Percentiles rank a stretch among this genome's conserved stretches.
Evolutionary conservation across 352 stramenopile genomes (phyloP).

Genomic region (Pythium aquatile): DNA sequence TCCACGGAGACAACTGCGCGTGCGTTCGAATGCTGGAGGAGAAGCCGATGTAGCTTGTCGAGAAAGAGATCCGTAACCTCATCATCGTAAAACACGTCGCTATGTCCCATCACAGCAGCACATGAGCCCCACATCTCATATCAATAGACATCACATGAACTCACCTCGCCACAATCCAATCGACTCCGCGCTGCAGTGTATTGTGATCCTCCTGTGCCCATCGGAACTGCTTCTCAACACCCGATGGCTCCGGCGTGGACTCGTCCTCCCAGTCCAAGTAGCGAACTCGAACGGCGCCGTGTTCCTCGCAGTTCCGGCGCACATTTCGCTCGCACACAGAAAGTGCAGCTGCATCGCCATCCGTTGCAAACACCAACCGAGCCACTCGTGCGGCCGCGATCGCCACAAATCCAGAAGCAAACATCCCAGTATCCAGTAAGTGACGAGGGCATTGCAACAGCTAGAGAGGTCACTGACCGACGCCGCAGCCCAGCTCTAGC

Average conservation of each 20-base stretch:
- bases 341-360: slow-evolving; percentile 39
- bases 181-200: not conserved
- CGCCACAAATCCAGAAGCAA: slow-evolving; percentile 40
- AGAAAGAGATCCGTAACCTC: slow-evolving; percentile 41
- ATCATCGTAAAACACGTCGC: slow-evolving; percentile 73
- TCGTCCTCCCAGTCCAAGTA: slow-evolving; percentile 25
- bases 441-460: not conserved
- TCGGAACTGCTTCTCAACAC: slow-evolving; percentile 17
- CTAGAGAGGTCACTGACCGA: slow-evolving; percentile 30
- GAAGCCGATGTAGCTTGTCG: slow-evolving; percentile 34
- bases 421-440: slow-evolving; percentile 1
- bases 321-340: slow-evolving; percentile 38
- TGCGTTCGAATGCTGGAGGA: slow-evolving; percentile 28
- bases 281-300: slow-evolving; percentile 26
- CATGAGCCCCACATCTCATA: not conserved
- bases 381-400: slow-evolving; percentile 38
- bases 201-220: slow-evolving; percentile 39
- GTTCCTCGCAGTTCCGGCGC: slow-evolving; percentile 31
- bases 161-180: slow-evolving; percentile 34
- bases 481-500: slow-evolving; percentile 55
- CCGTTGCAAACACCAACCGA: slow-evolving; percentile 45
- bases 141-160: not conserved
- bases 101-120: slow-evolving; percentile 12
- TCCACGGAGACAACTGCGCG: slow-evolving; percentile 42
- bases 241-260: slow-evolving; percentile 1